phyloP scores from a whole-genome alignment of 2,329 filamentous ascomycete species.

The Fusarium chlamydosporum region DNA sequence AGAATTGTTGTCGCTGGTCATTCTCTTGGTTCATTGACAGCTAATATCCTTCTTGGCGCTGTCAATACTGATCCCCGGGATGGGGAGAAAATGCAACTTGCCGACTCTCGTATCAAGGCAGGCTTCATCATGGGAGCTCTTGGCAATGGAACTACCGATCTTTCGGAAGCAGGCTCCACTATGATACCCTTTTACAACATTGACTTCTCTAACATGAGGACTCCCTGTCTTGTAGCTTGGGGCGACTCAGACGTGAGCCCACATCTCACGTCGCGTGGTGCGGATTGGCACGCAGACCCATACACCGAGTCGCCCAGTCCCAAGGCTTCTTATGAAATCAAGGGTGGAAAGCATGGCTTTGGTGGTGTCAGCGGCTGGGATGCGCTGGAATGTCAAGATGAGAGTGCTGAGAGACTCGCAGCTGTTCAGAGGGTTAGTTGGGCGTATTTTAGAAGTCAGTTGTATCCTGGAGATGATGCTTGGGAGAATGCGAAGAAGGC shows the following conservation, averaged over 20 bases:
- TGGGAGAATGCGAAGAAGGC: conserved; percentile 43
- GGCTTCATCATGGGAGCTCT: conserved; percentile 47
- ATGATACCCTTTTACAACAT: conserved; percentile 44
- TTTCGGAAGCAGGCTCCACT: conserved; percentile 24
- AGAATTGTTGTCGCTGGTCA: conserved; percentile 48
- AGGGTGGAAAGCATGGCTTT: conserved; percentile 47
- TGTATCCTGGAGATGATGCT: conserved; percentile 38
- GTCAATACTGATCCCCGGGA: conserved; percentile 45
- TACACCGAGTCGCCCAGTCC: conserved; percentile 37
- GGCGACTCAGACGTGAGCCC: conserved; percentile 46
- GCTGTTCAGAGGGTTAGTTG: conserved; percentile 46
- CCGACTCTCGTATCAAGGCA: conserved; percentile 47
- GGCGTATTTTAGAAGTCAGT: conserved; percentile 46
- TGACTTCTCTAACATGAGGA: conserved; percentile 44
- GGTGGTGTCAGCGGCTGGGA: conserved; percentile 51
- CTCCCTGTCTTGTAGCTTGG: conserved; percentile 44
- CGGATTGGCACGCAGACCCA: conserved; percentile 48
- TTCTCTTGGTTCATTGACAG: conserved; percentile 45
- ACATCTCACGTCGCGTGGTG: conserved; percentile 41
- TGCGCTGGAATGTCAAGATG: conserved; percentile 47
- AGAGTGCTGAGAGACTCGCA: conserved; percentile 45
- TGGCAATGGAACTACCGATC: conserved; percentile 32
- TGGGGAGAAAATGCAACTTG: conserved; percentile 23
- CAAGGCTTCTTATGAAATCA: conserved; percentile 42
- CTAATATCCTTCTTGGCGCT: conserved; percentile 41